Evolutionary conservation across 495 filamentous ascomycete genomes (phyloP).

Genomic region (Bombardia bombarda): DNA sequence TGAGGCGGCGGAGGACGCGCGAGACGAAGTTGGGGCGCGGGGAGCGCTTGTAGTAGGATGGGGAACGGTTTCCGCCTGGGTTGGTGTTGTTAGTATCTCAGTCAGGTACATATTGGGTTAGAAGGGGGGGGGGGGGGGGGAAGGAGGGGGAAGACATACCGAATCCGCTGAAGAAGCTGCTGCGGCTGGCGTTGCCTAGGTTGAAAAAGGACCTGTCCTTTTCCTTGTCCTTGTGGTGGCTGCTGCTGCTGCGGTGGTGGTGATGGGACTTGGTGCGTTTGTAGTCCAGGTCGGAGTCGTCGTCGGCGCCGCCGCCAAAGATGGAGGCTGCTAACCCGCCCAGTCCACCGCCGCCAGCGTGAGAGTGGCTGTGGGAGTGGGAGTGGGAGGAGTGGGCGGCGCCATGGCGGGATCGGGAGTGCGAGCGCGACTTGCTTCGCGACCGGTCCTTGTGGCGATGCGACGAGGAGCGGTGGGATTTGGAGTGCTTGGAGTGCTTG

Average conservation of each 20-base stretch:
- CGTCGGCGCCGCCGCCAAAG: slow-evolving; percentile 26
- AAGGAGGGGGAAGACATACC: slow-evolving; percentile 48
- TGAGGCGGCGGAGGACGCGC: slow-evolving; percentile 60
- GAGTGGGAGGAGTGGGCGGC: no score
- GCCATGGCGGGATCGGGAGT: slow-evolving; percentile 14
- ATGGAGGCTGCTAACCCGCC: slow-evolving; percentile 20
- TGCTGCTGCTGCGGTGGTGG: not conserved
- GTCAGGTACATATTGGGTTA: slow-evolving; percentile 47
- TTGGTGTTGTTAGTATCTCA: not conserved
- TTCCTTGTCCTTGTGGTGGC: slow-evolving; percentile 17
- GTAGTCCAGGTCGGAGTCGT: slow-evolving; percentile 8
- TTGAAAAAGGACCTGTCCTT: not conserved
- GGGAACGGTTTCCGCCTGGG: slow-evolving; percentile 26
- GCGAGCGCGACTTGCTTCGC: slow-evolving; percentile 25
- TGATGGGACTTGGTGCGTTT: not conserved
- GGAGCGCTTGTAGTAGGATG: slow-evolving; percentile 62
- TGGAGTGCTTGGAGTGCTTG: slow-evolving; percentile 23
- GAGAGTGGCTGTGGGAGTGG: slow-evolving; percentile 11
- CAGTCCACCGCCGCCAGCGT: slow-evolving; percentile 13
- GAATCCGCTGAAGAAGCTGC: slow-evolving; percentile 34
- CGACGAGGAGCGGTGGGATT: slow-evolving; percentile 15
- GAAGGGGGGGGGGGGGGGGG: slow-evolving; percentile 47
- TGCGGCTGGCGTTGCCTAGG: slow-evolving; percentile 26
- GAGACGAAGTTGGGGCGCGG: slow-evolving; percentile 69
- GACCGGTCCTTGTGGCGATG: slow-evolving; percentile 11